Evolutionary conservation across 1,139 yeast genomes (phyloP), one percentile per base, ranked within the genome.

Genomic region (Martiniozyma asiatica): DNA sequence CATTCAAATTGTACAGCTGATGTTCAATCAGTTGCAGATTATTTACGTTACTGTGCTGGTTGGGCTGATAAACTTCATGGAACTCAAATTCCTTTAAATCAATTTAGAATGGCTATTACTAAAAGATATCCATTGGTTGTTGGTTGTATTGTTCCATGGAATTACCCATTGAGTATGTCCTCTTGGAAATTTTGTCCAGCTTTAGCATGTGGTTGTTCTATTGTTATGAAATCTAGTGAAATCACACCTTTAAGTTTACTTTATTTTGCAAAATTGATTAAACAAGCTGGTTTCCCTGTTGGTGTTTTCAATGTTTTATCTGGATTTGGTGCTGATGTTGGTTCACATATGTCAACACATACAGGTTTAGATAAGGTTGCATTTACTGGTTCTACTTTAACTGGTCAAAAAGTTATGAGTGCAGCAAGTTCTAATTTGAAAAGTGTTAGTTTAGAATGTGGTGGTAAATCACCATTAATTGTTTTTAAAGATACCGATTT

Each of bases 371-470:
- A 61, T 43, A 69, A 69, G 50, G 59, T 68, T 40, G 71, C 76
- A 9, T 69, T 69, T 48, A 69, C 76, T 25, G 76, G 76, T 37
- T 68, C 74, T 8, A 68, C 76, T 26, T 61, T 61, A 26, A 65
- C 68, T 31, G 77, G 77, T 40, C 58, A 60, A 40, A 44, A 59
- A 27, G 58, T 70, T 35, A 73, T 68, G 54, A 58, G 61, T 36
- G 92, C 92, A 16, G 92, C 93, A 18, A 65, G 84, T 14, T 51
- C 64, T 8, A 60, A 67, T 40, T 49, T 68, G 46, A 82, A 81
- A 55, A 82, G 84, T 8, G 75, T 79, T 21, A 73, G 92, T n/a
- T 58, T 87, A 45, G 97, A 85, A 59, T 77, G 93, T 48, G 97
- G 97, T 41, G 96, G 96, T 37, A 85, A 85, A 51, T 75, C 89